Percentiles rank a stretch among this genome's conserved stretches.
Evolutionary conservation across 2,329 filamentous ascomycete genomes (phyloP).

Genomic region (Aureobasidium subglaciale): DNA sequence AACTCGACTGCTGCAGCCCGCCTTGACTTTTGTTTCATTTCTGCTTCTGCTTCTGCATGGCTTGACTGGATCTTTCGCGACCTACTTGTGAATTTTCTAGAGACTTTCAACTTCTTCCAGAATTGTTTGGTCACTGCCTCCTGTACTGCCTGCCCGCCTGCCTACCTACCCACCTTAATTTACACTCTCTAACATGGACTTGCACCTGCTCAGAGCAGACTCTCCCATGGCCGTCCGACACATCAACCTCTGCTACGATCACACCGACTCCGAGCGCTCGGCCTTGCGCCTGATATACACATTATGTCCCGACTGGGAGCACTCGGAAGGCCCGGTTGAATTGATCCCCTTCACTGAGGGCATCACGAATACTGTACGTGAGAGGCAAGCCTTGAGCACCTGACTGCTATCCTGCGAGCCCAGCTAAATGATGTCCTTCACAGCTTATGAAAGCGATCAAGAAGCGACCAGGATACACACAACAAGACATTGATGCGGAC

Average conservation of each 20-base stretch:
- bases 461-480: slow-evolving; percentile 59
- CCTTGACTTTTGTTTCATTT: background rate
- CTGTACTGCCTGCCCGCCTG: slow-evolving; percentile 9
- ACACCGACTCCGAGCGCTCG: slow-evolving; percentile 67
- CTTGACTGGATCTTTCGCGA: background rate
- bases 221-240: slow-evolving; percentile 33
- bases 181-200: slow-evolving; percentile 12
- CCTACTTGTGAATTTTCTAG: background rate
- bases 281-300: slow-evolving; percentile 72
- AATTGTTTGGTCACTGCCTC: background rate
- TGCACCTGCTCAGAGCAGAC: slow-evolving; percentile 22
- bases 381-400: background rate
- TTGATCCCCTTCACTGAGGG: slow-evolving; percentile 93
- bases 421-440: slow-evolving; percentile 27
- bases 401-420: background rate
- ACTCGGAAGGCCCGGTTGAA: slow-evolving; percentile 65
- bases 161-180: background rate
- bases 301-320: slow-evolving; percentile 74
- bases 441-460: slow-evolving; percentile 67
- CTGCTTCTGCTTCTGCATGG: background rate
- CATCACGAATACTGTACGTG: slow-evolving; percentile 82
- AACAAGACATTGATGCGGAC: slow-evolving; percentile 72
- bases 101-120: background rate
- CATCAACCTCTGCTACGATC: slow-evolving; percentile 74
- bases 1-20: background rate